Percentiles rank a stretch among this genome's conserved stretches.
phyloP scores from a whole-genome alignment of 306 rosid genomes.

The Fagus crenata region DNA sequence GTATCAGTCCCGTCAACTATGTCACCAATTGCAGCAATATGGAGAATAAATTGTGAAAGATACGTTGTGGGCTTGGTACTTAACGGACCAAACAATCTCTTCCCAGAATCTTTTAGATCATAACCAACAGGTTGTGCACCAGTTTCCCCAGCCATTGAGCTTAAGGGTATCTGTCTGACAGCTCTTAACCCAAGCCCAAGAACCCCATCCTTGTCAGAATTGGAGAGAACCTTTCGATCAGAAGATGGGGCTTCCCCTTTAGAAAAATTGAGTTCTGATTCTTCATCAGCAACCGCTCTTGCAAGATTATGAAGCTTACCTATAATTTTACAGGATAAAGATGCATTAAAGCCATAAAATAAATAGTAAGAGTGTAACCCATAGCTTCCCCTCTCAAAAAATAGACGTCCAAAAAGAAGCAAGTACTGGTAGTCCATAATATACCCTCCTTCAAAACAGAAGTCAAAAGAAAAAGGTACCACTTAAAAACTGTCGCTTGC shows the following conservation, averaged over 20 bases:
- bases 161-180: slow-evolving; percentile 58
- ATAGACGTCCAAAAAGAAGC: background rate
- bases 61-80: slow-evolving; percentile 81
- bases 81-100: slow-evolving; percentile 76
- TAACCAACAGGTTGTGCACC: slow-evolving; percentile 58
- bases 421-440: background rate
- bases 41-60: slow-evolving; percentile 89
- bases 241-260: slow-evolving; percentile 70
- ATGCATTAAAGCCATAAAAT: slow-evolving; percentile 27
- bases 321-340: slow-evolving; percentile 36
- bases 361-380: slow-evolving; percentile 27
- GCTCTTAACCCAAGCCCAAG: slow-evolving; percentile 86
- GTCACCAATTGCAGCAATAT: slow-evolving; percentile 95
- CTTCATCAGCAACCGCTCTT: slow-evolving; percentile 97
- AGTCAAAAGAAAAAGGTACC: slow-evolving; percentile 48
- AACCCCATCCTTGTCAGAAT: slow-evolving; percentile 65
- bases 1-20: slow-evolving; percentile 98
- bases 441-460: slow-evolving; percentile 6
- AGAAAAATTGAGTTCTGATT: slow-evolving; percentile 60
- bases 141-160: slow-evolving; percentile 56
- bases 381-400: slow-evolving; percentile 7
- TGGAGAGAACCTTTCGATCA: slow-evolving; percentile 58
- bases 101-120: slow-evolving; percentile 80
- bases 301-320: slow-evolving; percentile 99
- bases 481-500: slow-evolving; percentile 90